Conservation (phyloP, 75 land plant genomes). For the Picea sitchensis region DNA sequence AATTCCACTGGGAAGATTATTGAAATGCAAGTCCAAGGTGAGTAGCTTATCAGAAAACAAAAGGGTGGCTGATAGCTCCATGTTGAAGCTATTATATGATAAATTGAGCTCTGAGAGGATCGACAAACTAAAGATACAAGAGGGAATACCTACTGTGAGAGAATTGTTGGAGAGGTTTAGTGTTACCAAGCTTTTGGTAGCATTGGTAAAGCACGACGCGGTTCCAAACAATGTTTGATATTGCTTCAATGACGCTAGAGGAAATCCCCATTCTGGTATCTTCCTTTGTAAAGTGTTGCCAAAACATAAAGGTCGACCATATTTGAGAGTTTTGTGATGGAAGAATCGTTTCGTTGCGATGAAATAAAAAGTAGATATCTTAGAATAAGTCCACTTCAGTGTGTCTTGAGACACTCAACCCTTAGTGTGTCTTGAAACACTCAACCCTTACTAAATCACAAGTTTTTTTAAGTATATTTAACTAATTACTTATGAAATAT, state of each 20-base stretch:
- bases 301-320: slow-evolving; percentile 40
- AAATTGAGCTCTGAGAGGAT: slow-evolving; percentile 43
- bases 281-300: slow-evolving; percentile 36
- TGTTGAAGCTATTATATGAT: slow-evolving; percentile 45
- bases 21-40: slow-evolving; percentile 64
- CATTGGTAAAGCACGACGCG: slow-evolving; percentile 53
- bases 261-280: slow-evolving; percentile 40
- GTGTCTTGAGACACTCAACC: no score
- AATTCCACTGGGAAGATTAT: slow-evolving; percentile 52
- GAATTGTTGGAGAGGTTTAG: slow-evolving; percentile 47
- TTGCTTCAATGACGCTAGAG: slow-evolving; percentile 32
- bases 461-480: no score
- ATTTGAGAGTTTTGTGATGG: slow-evolving; percentile 27
- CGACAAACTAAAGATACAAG: slow-evolving; percentile 44
- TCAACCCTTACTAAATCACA: no score
- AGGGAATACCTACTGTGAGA: slow-evolving; percentile 51
- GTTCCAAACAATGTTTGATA: slow-evolving; percentile 38
- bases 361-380: no score
- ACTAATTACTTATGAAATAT: no score
- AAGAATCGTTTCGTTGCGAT: not conserved
- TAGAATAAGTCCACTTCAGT: no score
- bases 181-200: slow-evolving; percentile 28
- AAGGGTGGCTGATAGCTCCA: slow-evolving; percentile 45
- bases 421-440: no score
- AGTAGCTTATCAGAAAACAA: slow-evolving; percentile 41